phyloP scores from a whole-genome alignment of 768 basidiomycete genomes.

The Leccinellum albellum region DNA sequence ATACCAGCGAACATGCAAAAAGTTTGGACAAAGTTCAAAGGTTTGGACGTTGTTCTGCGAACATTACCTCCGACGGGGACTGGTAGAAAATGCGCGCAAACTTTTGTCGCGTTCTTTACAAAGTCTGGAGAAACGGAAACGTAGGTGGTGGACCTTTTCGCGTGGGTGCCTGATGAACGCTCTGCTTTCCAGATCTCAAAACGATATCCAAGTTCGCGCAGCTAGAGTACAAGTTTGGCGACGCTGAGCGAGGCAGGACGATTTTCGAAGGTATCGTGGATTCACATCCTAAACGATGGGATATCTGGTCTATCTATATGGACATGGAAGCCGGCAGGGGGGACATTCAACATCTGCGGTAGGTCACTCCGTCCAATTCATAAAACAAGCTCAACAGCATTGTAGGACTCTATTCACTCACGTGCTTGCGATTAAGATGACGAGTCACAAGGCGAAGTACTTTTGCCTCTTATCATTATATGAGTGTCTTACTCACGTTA shows the following conservation, averaged over 20 bases:
- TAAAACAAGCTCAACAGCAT: not conserved
- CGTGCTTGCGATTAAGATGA: conserved; percentile 80
- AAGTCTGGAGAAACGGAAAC: conserved; percentile 89
- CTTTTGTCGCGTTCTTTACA: conserved; percentile 85
- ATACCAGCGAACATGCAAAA: conserved; percentile 84
- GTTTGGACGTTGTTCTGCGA: conserved; percentile 91
- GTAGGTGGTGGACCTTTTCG: conserved; percentile 46
- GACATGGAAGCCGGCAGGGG: conserved; percentile 87
- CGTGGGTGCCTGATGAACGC: conserved; percentile 1
- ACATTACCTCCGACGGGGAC: conserved; percentile 68
- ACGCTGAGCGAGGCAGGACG: conserved; percentile 91
- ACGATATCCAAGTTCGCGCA: conserved; percentile 94
- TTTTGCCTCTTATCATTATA: conserved; percentile 27
- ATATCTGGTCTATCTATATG: conserved; percentile 94
- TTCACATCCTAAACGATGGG: conserved; percentile 92
- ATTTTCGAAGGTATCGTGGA: conserved; percentile 96
- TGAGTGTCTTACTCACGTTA: conserved; percentile 3
- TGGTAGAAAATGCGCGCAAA: conserved; percentile 77
- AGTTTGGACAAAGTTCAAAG: conserved; percentile 90
- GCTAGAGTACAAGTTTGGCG: conserved; percentile 91
- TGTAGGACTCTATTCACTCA: conserved; percentile 85
- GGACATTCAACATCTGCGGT: conserved; percentile 80
- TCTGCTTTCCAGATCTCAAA: conserved; percentile 67
- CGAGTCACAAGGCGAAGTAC: conserved; percentile 93
- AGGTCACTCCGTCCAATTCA: conserved; percentile 12